phyloP scores from a whole-genome alignment of 352 stramenopile species.

The Pythium rhizo-oryzae region DNA sequence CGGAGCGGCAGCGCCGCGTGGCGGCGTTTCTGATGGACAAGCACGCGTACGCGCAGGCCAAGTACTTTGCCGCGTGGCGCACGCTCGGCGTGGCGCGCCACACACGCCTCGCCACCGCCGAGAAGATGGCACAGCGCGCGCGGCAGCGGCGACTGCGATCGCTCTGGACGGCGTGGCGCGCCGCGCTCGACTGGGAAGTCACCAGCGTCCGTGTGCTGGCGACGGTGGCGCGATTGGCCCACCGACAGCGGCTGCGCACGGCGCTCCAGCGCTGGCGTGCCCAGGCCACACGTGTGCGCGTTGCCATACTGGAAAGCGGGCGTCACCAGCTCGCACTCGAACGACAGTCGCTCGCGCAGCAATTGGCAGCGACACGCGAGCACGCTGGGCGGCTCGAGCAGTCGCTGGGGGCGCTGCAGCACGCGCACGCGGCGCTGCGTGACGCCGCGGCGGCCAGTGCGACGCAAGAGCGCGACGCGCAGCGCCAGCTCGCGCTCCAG shows the following conservation, averaged over 20 bases:
- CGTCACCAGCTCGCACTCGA: conserved; percentile 4
- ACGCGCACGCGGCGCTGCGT: not conserved
- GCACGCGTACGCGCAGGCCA: conserved; percentile 29
- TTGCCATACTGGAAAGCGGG: not conserved
- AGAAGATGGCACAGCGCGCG: not conserved
- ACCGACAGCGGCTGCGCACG: not conserved
- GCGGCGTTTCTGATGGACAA: conserved; percentile 41
- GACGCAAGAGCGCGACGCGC: not conserved
- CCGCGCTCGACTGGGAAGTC: not conserved
- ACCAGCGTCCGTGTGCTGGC: not conserved
- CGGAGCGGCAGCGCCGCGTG: conserved; percentile 38
- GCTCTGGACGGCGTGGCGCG: conserved; percentile 3
- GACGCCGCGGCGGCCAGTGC: not conserved
- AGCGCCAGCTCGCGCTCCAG: not conserved
- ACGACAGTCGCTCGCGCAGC: no score
- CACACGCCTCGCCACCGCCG: not conserved
- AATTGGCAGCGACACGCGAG: not conserved
- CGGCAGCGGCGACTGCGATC: not conserved
- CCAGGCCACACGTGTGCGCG: not conserved
- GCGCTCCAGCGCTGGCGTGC: conserved; percentile 4
- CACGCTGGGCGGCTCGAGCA: not conserved
- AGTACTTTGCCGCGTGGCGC: conserved; percentile 40
- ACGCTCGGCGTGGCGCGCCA: not conserved
- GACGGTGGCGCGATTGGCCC: not conserved
- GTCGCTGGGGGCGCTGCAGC: not conserved